These are phyloP conservation scores for Waitea zeae DNA, from an alignment of 1,284 basidiomycete genomes.

Conservation along the genomic window DNA sequence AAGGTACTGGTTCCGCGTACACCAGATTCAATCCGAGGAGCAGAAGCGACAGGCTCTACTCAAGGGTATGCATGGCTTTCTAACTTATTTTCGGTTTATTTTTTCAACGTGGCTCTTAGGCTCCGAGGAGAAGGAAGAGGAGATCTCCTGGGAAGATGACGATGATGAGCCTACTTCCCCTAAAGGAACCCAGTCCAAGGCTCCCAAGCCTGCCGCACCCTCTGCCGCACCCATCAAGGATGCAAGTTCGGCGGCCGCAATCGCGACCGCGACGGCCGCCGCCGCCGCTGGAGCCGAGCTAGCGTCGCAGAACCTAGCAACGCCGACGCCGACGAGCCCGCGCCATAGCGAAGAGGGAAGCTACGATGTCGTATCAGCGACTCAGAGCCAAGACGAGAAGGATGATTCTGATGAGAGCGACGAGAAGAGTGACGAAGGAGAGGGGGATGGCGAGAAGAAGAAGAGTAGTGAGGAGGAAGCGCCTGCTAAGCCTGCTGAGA, in stretches of 20 bases:
- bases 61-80: constrained; percentile 32
- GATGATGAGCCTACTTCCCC: constrained; percentile 32
- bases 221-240: constrained; percentile 1
- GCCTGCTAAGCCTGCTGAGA: no score
- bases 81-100: constrained; percentile 3
- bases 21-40: constrained; percentile 76
- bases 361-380: constrained; percentile 53
- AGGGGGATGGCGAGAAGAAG: constrained; percentile 7
- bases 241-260: constrained; percentile 1
- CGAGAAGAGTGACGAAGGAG: constrained; percentile 6
- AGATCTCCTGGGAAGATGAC: constrained; percentile 72
- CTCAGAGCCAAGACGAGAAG: constrained; percentile 14
- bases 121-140: constrained; percentile 48
- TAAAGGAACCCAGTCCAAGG: constrained; percentile 17
- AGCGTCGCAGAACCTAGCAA: constrained; percentile 11
- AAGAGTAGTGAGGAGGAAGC: constrained; percentile 65
- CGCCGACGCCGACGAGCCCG: constrained; percentile 25
- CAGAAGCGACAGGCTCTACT: constrained; percentile 67
- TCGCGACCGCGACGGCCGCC: not conserved
- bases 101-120: constrained; percentile 3
- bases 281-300: constrained; percentile 7
- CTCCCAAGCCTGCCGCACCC: constrained; percentile 9
- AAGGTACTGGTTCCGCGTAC: constrained; percentile 80
- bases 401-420: constrained; percentile 11
- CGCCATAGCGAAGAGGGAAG: constrained; percentile 52